Conservation (phyloP, 345 rosid genomes). For the Populus nigra region DNA sequence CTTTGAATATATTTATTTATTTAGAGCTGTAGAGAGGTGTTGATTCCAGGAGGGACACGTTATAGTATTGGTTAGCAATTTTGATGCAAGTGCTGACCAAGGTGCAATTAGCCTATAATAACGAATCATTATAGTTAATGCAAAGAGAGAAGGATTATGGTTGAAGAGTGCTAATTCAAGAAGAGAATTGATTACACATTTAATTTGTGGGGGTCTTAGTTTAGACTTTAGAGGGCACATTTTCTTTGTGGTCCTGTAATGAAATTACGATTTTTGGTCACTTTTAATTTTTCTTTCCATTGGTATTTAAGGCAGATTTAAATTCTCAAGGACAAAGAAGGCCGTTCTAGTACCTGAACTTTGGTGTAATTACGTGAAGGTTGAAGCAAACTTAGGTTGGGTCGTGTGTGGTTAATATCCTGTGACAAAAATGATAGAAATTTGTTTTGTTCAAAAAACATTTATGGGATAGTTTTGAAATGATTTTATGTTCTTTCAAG, state of each 20-base stretch:
- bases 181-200: not conserved
- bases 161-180: not conserved
- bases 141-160: not conserved
- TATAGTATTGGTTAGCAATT: not conserved
- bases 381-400: no score
- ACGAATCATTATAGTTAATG: not conserved
- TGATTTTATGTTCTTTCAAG: no score
- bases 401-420: no score
- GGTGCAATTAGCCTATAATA: not conserved
- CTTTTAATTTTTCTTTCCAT: no score
- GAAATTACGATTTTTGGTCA: not conserved
- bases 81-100: not conserved
- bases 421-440: no score
- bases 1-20: not conserved
- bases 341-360: no score
- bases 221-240: not conserved
- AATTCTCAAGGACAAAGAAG: not conserved
- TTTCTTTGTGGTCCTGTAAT: not conserved
- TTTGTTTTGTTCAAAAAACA: no score
- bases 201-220: not conserved
- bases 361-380: no score
- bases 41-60: not conserved
- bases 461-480: no score
- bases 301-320: not conserved
- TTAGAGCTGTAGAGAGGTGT: not conserved